These are phyloP conservation scores for Brassica balearica DNA, from an alignment of 441 rosid genomes.

Conservation along the genomic window DNA sequence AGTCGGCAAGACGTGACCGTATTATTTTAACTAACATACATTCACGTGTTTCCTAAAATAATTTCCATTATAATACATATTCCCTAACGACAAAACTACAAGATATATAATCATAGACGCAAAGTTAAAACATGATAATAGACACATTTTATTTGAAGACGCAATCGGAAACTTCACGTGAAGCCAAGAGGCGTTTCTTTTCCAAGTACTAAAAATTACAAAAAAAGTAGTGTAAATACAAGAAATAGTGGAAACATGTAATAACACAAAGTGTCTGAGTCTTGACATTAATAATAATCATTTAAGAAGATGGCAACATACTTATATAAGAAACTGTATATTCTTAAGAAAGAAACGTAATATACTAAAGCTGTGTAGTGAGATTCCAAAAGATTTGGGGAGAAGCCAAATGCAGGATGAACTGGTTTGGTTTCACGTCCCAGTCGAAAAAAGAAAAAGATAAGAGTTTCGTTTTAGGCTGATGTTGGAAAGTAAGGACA, in stretches of 20 bases:
- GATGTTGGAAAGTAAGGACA: constrained; percentile 39
- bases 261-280: background rate
- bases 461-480: constrained; percentile 12
- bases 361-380: constrained; percentile 8
- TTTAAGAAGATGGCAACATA: background rate
- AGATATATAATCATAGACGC: background rate
- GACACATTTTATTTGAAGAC: background rate
- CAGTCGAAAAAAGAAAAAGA: background rate
- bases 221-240: background rate
- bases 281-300: background rate
- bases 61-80: background rate
- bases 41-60: constrained; percentile 30
- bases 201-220: background rate
- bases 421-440: constrained; percentile 25
- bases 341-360: constrained; percentile 7
- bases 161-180: constrained; percentile 24
- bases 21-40: background rate
- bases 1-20: constrained; percentile 20
- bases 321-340: background rate
- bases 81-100: background rate
- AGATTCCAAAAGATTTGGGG: constrained; percentile 11
- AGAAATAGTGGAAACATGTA: background rate
- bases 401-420: constrained; percentile 23
- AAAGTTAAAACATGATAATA: background rate
- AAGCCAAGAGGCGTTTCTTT: constrained; percentile 10